Conservation (phyloP, 345 rosid species). For the Cochlearia excelsa region DNA sequence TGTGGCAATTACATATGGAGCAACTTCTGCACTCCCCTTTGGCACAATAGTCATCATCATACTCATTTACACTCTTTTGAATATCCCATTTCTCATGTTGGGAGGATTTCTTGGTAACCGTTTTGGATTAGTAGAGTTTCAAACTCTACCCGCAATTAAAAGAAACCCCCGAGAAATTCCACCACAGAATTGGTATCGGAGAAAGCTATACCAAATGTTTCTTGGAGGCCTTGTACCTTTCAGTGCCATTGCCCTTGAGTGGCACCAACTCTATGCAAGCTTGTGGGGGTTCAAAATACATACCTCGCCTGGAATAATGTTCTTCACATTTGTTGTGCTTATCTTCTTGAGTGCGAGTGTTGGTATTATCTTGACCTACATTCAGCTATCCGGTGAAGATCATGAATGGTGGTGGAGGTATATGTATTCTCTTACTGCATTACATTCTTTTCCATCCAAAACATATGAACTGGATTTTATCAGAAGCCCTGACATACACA, state of each 20-base stretch:
- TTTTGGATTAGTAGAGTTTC: slow-evolving; percentile 55
- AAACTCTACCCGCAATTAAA: slow-evolving; percentile 54
- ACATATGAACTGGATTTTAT: not conserved
- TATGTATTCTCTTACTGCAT: slow-evolving; percentile 31
- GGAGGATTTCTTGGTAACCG: slow-evolving; percentile 63
- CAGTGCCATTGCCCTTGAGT: slow-evolving; percentile 65
- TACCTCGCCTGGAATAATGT: slow-evolving; percentile 58
- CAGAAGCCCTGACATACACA: not conserved
- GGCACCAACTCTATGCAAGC: slow-evolving; percentile 59
- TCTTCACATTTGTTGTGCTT: slow-evolving; percentile 54
- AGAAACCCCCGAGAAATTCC: slow-evolving; percentile 65
- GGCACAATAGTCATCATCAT: slow-evolving; percentile 65
- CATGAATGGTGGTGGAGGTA: slow-evolving; percentile 99
- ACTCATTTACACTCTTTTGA: slow-evolving; percentile 44
- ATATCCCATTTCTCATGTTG: slow-evolving; percentile 62
- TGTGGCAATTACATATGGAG: slow-evolving; percentile 62
- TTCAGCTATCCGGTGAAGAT: slow-evolving; percentile 80
- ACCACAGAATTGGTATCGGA: slow-evolving; percentile 54
- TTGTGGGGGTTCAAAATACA: slow-evolving; percentile 77
- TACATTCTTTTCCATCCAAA: not conserved
- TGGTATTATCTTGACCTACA: slow-evolving; percentile 66
- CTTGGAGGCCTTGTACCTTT: slow-evolving; percentile 71
- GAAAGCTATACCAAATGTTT: slow-evolving; percentile 62
- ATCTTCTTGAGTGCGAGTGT: slow-evolving; percentile 53
- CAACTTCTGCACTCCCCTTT: slow-evolving; percentile 77